Percentiles rank a stretch among this genome's conserved stretches.
Conservation (phyloP, 2,329 filamentous ascomycete genomes). For the Fusarium sororula region DNA sequence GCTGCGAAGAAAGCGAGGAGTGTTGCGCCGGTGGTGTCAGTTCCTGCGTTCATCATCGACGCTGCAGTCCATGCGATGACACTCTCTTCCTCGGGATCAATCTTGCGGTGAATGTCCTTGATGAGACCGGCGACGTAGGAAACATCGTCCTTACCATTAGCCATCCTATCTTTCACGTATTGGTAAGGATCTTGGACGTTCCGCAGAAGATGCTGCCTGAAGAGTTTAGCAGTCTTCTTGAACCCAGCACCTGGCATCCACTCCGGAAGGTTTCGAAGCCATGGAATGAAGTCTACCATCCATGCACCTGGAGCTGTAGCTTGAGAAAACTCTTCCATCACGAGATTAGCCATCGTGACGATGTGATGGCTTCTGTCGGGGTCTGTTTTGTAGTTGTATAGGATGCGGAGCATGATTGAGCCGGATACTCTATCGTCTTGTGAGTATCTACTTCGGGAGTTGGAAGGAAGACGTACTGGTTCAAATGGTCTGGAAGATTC, state of each 20-base stretch:
- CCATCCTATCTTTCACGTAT: background rate
- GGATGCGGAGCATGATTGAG: constrained; percentile 14
- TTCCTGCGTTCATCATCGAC: constrained; percentile 42
- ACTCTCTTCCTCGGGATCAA: constrained; percentile 2
- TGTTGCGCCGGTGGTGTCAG: constrained; percentile 44
- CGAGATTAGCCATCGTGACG: background rate
- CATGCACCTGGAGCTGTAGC: constrained; percentile 10
- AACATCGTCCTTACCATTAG: background rate
- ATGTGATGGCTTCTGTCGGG: background rate
- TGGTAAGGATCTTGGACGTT: constrained; percentile 1
- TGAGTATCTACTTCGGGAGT: background rate
- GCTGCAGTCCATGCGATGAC: constrained; percentile 17
- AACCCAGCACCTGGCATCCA: constrained; percentile 9
- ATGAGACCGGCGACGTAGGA: constrained; percentile 14
- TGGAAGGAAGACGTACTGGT: background rate
- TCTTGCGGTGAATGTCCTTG: background rate
- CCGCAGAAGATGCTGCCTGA: background rate
- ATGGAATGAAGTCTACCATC: constrained; percentile 3
- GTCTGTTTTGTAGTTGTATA: constrained; percentile 12
- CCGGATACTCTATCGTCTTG: background rate
- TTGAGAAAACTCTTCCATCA: constrained; percentile 19
- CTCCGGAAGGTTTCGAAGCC: background rate
- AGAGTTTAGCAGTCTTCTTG: background rate
- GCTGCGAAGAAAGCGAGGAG: constrained; percentile 53
- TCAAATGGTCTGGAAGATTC: background rate